Conservation (phyloP, 106 monocot genomes). For the Dendrobium chrysotoxum region DNA sequence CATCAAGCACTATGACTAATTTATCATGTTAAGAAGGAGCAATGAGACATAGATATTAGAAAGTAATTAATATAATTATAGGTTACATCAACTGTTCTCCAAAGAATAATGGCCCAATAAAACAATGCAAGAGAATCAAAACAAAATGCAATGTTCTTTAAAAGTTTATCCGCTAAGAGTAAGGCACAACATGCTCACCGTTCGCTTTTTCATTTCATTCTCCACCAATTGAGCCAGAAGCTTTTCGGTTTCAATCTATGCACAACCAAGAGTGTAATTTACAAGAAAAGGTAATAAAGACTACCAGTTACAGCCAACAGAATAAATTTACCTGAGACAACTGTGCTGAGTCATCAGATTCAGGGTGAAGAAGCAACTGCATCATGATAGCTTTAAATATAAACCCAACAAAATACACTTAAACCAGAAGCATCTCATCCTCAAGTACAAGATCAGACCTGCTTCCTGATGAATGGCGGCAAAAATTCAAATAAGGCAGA, state of each 20-base stretch:
- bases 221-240: conserved; percentile 52
- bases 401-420: background rate
- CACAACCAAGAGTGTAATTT: background rate
- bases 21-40: background rate
- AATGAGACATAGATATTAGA: background rate
- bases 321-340: conserved; percentile 36
- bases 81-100: background rate
- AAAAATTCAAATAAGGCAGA: conserved; percentile 68
- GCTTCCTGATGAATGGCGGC: conserved; percentile 61
- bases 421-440: background rate
- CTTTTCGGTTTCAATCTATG: conserved; percentile 58
- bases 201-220: conserved; percentile 42
- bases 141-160: background rate
- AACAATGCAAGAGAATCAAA: background rate
- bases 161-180: background rate
- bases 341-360: conserved; percentile 54
- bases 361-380: conserved; percentile 54
- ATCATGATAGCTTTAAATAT: conserved; percentile 1
- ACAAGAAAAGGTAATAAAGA: background rate
- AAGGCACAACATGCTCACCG: conserved; percentile 21
- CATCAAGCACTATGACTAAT: background rate
- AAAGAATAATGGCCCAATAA: background rate
- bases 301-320: background rate
- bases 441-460: conserved; percentile 26
- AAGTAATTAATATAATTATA: background rate